Conservation (phyloP, 805 yeast species). For the Zygoascus ofunaensis region DNA sequence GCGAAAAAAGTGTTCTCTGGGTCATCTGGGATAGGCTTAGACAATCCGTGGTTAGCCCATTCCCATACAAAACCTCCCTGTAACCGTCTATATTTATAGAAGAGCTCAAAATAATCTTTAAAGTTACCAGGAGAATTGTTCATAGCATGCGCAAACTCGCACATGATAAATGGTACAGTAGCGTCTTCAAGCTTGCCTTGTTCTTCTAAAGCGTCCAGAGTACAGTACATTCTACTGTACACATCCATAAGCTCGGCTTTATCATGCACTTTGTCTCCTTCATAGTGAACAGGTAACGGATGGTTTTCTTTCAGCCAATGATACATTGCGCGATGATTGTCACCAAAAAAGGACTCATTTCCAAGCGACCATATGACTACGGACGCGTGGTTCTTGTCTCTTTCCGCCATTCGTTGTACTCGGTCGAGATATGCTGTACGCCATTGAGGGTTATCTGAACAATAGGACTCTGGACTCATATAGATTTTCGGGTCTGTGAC, state of each 20-base stretch:
- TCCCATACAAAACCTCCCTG: constrained; percentile 36
- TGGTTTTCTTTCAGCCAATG: constrained; percentile 22
- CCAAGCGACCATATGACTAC: constrained; percentile 34
- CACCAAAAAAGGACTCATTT: constrained; percentile 32
- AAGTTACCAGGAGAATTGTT: constrained; percentile 32
- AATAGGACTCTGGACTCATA: constrained; percentile 19
- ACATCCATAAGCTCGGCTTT: constrained; percentile 22
- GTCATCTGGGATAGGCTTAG: constrained; percentile 10
- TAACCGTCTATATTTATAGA: constrained; percentile 22
- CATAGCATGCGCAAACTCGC: constrained; percentile 34
- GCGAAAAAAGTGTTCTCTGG: constrained; percentile 15
- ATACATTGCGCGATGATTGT: constrained; percentile 28
- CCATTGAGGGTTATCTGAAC: constrained; percentile 30
- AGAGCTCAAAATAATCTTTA: constrained; percentile 28
- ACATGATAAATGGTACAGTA: constrained; percentile 28
- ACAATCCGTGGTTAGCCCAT: constrained; percentile 33
- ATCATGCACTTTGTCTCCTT: constrained; percentile 25
- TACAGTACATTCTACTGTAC: constrained; percentile 29
- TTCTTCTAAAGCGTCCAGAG: constrained; percentile 18
- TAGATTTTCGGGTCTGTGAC: constrained; percentile 11
- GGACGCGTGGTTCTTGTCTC: constrained; percentile 31
- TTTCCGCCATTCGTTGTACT: constrained; percentile 24
- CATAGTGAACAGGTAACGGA: constrained; percentile 31
- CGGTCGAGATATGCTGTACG: constrained; percentile 30
- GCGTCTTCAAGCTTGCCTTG: constrained; percentile 18